Evolutionary conservation across 768 basidiomycete species (phyloP).

Genomic region (Tremella fuciformis): DNA sequence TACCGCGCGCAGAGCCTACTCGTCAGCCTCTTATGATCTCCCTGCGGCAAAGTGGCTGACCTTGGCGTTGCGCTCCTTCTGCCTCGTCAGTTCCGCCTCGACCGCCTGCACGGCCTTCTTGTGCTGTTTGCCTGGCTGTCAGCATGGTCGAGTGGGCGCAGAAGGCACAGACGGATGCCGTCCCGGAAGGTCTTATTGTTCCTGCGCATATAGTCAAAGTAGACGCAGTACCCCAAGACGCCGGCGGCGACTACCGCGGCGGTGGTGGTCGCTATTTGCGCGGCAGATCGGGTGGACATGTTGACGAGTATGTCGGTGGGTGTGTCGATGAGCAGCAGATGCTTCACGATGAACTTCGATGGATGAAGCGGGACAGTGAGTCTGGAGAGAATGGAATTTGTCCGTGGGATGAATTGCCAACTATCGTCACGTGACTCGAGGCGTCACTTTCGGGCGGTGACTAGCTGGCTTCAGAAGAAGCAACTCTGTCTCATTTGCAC

Average conservation of each 20-base stretch:
- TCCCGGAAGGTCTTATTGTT: conserved; percentile 84
- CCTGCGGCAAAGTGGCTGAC: conserved; percentile 8
- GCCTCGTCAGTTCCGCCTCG: conserved; percentile 52
- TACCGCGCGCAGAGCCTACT: conserved; percentile 30
- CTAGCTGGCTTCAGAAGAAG: too few relatives aligned
- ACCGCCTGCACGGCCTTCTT: conserved; percentile 75
- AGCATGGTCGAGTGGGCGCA: not conserved
- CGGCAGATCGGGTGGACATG: conserved; percentile 25
- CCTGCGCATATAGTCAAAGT: conserved; percentile 92
- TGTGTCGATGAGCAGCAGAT: not conserved
- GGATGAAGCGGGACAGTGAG: not conserved
- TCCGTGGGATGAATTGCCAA: too few relatives aligned
- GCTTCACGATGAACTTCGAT: conserved; percentile 1
- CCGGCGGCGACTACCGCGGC: conserved; percentile 45
- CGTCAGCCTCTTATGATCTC: not conserved
- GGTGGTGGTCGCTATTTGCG: conserved; percentile 36
- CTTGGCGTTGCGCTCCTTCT: conserved; percentile 55
- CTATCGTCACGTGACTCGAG: too few relatives aligned
- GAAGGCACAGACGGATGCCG: conserved; percentile 66
- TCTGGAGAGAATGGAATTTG: too few relatives aligned
- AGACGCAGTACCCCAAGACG: conserved; percentile 72
- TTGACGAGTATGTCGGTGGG: conserved; percentile 4
- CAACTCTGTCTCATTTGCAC: too few relatives aligned
- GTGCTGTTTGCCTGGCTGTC: conserved; percentile 75
- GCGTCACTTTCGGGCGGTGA: too few relatives aligned